Evolutionary conservation across 805 yeast genomes (phyloP).

Genomic region (Metschnikowia lunata): DNA sequence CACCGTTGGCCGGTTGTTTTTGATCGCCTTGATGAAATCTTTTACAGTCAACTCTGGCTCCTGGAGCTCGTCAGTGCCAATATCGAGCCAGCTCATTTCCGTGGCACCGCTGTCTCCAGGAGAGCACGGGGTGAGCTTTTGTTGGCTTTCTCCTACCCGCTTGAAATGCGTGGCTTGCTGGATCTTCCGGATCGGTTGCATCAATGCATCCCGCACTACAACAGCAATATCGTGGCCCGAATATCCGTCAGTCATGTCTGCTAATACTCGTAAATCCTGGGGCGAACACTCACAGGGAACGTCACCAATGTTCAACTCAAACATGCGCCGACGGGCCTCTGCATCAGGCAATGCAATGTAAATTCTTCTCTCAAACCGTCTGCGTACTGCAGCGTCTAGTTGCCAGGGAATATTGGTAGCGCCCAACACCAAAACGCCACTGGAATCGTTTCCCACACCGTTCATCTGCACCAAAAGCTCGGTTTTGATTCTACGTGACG

Average conservation of each 20-base stretch:
- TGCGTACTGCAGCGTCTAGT: constrained; percentile 92
- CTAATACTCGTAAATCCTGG: constrained; percentile 73
- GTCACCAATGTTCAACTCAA: constrained; percentile 85
- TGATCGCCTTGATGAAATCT: constrained; percentile 90
- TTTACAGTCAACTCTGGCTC: constrained; percentile 89
- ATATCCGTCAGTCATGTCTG: constrained; percentile 94
- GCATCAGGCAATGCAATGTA: constrained; percentile 92
- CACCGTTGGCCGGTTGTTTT: constrained; percentile 91
- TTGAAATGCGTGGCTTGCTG: constrained; percentile 96
- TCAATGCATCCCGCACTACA: constrained; percentile 92
- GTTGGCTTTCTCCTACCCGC: constrained; percentile 43
- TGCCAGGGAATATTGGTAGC: constrained; percentile 99
- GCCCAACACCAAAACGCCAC: constrained; percentile 90
- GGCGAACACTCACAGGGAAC: constrained; percentile 77
- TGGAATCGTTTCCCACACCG: constrained; percentile 94
- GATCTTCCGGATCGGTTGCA: constrained; percentile 96
- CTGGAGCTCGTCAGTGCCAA: constrained; percentile 79
- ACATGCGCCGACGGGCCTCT: constrained; percentile 91
- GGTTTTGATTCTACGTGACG: constrained; percentile 91
- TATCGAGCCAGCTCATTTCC: constrained; percentile 92
- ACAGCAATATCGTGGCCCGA: constrained; percentile 97
- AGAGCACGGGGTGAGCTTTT: constrained; percentile 82
- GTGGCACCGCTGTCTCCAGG: constrained; percentile 89
- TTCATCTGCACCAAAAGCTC: constrained; percentile 97
- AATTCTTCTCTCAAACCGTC: constrained; percentile 93